Evolutionary conservation across 139 green algal genomes (phyloP).

Genomic region (Penium margaritaceum): DNA sequence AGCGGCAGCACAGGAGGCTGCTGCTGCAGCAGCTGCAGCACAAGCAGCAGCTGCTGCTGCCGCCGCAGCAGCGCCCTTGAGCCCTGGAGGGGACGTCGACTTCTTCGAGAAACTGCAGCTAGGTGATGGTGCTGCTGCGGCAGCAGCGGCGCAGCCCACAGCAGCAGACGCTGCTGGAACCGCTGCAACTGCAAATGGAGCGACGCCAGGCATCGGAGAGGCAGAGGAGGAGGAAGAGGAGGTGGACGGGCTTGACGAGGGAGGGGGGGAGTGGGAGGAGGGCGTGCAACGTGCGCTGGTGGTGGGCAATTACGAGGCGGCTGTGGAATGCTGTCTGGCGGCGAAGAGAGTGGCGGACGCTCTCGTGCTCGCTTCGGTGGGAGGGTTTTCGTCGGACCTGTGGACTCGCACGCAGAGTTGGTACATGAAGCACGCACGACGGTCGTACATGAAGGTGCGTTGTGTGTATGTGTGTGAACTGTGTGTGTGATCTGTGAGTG

Average conservation of each 20-base stretch:
- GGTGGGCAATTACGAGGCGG: conserved; percentile 78
- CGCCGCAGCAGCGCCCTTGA: background rate
- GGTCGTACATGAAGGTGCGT: conserved; percentile 76
- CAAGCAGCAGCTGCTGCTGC: background rate
- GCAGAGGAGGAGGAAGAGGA: conserved; percentile 55
- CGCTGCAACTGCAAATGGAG: background rate
- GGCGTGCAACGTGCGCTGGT: conserved; percentile 78
- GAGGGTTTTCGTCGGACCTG: conserved; percentile 50
- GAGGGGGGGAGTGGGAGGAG: conserved; percentile 51
- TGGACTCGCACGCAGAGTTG: conserved; percentile 51
- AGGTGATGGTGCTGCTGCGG: conserved; percentile 7
- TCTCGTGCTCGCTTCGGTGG: conserved; percentile 57
- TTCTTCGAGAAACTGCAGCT: conserved; percentile 45
- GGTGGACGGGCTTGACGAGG: conserved; percentile 33
- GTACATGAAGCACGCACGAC: conserved; percentile 70
- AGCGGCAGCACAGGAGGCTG: conserved; percentile 29
- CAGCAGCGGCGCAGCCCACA: background rate
- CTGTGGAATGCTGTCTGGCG: conserved; percentile 78
- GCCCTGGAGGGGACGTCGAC: conserved; percentile 6
- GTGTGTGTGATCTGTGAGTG: no score
- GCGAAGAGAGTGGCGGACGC: conserved; percentile 80
- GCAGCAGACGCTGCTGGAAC: background rate
- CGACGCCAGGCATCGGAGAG: background rate
- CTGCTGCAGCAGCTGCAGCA: background rate
- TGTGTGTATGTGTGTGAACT: no score